Percentiles rank a stretch among this genome's conserved stretches.
phyloP scores from a whole-genome alignment of 2,329 filamentous ascomycete species.

The Neurospora sp. region DNA sequence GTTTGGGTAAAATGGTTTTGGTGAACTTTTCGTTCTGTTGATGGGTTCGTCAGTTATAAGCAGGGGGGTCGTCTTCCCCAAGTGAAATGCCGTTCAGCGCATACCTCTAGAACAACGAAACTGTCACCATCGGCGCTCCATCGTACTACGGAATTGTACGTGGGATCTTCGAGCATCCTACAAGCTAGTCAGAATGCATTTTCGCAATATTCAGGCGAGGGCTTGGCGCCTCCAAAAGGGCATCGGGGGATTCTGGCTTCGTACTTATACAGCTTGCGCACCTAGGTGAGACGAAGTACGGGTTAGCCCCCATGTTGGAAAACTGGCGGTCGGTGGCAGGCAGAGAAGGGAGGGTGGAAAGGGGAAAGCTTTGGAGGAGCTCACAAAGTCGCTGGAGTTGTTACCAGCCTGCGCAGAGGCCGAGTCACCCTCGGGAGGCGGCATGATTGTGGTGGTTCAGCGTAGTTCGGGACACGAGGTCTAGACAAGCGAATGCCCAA shows the following conservation, averaged over 20 bases:
- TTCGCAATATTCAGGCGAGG: constrained; percentile 11
- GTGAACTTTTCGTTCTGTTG: constrained; percentile 93
- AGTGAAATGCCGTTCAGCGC: constrained; percentile 17
- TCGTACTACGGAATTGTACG: constrained; percentile 83
- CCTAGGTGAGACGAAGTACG: constrained; percentile 39
- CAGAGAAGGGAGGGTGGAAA: neutral
- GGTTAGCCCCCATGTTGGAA: constrained; percentile 6
- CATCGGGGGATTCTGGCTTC: constrained; percentile 19
- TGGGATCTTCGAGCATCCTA: constrained; percentile 94
- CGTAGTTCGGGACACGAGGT: neutral
- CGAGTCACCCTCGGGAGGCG: constrained; percentile 27
- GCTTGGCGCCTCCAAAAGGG: constrained; percentile 4
- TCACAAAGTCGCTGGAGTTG: constrained; percentile 92
- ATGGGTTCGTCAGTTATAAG: neutral
- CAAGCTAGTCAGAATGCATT: constrained; percentile 23
- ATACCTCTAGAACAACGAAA: constrained; percentile 93
- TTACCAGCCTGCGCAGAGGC: constrained; percentile 38
- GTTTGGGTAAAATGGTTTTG: constrained; percentile 90
- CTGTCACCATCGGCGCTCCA: constrained; percentile 94
- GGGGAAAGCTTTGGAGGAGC: constrained; percentile 32
- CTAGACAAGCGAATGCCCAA: constrained; percentile 2
- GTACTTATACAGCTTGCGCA: constrained; percentile 98
- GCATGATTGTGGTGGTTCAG: constrained; percentile 18
- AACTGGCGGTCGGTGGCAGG: neutral
- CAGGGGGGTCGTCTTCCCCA: constrained; percentile 4